A percentile compares a stretch with the other conserved stretches of the same genome.
phyloP scores from a whole-genome alignment of 352 stramenopile species.

The Pythium folliculosum region DNA sequence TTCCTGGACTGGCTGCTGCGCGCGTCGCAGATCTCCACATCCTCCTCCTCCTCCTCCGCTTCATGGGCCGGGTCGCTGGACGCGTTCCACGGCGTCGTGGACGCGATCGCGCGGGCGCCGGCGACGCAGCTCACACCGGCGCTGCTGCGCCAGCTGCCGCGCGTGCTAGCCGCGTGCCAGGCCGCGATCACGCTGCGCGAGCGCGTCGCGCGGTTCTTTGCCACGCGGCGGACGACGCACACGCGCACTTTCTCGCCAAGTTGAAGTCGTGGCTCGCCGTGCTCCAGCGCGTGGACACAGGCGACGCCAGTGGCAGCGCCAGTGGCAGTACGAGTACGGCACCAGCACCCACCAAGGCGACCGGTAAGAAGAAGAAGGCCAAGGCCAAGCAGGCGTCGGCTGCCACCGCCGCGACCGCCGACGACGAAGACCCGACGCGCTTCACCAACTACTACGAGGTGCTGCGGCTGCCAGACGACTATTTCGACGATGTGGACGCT shows the following conservation, averaged over 20 bases:
- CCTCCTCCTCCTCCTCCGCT: too few relatives aligned
- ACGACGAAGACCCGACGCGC: neutral
- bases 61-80: slow-evolving; percentile 1
- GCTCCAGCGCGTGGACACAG: neutral
- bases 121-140: slow-evolving; percentile 4
- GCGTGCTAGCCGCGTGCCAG: slow-evolving; percentile 7
- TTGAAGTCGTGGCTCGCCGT: slow-evolving; percentile 4
- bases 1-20: slow-evolving; percentile 21
- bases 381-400: too few relatives aligned
- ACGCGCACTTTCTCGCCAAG: slow-evolving; percentile 11
- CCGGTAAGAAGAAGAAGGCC: neutral
- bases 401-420: too few relatives aligned
- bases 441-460: slow-evolving; percentile 22
- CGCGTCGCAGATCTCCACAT: neutral
- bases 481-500: neutral
- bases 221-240: neutral
- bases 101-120: neutral
- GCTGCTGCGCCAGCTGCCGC: slow-evolving; percentile 9
- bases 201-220: slow-evolving; percentile 11
- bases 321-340: too few relatives aligned
- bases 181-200: slow-evolving; percentile 17
- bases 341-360: too few relatives aligned
- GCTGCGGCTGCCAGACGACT: slow-evolving; percentile 12
- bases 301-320: too few relatives aligned
- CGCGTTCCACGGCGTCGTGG: slow-evolving; percentile 8